Evolutionary conservation across 108 stramenopile species (phyloP).

Genomic region (Cyclotella baltica): DNA sequence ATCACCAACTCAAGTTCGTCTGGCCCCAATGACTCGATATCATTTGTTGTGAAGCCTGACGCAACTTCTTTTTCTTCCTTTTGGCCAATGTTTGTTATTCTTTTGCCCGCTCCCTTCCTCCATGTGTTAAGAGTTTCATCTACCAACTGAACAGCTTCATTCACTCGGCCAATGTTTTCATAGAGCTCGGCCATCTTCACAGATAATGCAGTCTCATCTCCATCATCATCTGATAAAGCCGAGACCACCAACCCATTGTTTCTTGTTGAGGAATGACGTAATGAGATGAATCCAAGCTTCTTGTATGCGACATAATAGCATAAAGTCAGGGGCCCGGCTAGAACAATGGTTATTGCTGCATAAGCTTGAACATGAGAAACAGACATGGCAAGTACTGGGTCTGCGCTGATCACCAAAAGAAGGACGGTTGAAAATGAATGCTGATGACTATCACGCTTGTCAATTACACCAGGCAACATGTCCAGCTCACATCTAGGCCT

Average conservation of each 20-base stretch:
- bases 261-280: constrained; percentile 5
- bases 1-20: neutral
- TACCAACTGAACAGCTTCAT: constrained; percentile 29
- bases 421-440: neutral
- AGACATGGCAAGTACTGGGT: too few species aligned
- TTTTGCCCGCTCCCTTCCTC: neutral
- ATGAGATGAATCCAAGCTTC: too few species aligned
- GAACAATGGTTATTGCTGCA: too few species aligned
- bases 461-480: constrained; percentile 26
- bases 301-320: too few species aligned
- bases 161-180: constrained; percentile 30
- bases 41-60: constrained; percentile 28
- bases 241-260: constrained; percentile 16
- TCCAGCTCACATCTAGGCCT: constrained; percentile 33
- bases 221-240: neutral
- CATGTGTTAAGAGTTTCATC: constrained; percentile 38
- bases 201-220: constrained; percentile 24
- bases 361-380: too few species aligned
- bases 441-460: constrained; percentile 19
- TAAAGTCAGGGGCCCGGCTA: too few species aligned
- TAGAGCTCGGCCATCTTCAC: constrained; percentile 53
- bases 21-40: neutral
- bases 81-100: neutral
- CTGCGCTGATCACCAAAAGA: neutral
- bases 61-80: constrained; percentile 28